Conservation (phyloP, 768 basidiomycete species). For the Atractiella rhizophila region DNA sequence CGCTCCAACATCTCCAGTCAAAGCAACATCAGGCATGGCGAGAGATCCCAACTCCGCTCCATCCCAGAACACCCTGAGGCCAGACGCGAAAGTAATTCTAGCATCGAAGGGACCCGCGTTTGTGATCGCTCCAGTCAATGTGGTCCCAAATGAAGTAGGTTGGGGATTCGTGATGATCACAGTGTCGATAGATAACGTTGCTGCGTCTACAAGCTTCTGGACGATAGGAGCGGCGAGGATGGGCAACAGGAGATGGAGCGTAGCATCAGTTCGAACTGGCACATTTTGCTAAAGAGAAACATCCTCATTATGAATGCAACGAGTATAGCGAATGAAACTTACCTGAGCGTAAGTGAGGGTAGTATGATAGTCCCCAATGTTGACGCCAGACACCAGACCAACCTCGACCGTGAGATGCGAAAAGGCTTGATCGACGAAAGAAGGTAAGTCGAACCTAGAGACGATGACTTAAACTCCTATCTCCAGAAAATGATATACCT, state of each 20-base stretch:
- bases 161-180: conserved; percentile 37
- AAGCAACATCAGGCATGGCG: conserved; percentile 32
- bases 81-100: conserved; percentile 37
- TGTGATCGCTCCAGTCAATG: conserved; percentile 36
- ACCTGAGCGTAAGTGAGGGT: conserved; percentile 36
- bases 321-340: conserved; percentile 34
- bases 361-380: conserved; percentile 41
- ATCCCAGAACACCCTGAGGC: conserved; percentile 37
- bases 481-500: conserved; percentile 12
- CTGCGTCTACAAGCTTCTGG: conserved; percentile 38
- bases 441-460: conserved; percentile 35
- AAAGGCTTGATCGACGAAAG: conserved; percentile 41
- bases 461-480: neutral
- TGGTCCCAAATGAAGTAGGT: conserved; percentile 34
- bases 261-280: neutral
- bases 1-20: conserved; percentile 34
- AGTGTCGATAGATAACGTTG: conserved; percentile 34
- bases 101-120: conserved; percentile 55
- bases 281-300: rapidly evolving
- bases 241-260: conserved; percentile 31
- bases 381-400: conserved; percentile 30
- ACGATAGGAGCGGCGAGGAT: conserved; percentile 49
- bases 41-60: conserved; percentile 35
- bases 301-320: conserved; percentile 29
- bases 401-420: conserved; percentile 39